These are phyloP conservation scores for Hemerocallis citrina DNA, from an alignment of 106 monocot species.

Conservation along the genomic window DNA sequence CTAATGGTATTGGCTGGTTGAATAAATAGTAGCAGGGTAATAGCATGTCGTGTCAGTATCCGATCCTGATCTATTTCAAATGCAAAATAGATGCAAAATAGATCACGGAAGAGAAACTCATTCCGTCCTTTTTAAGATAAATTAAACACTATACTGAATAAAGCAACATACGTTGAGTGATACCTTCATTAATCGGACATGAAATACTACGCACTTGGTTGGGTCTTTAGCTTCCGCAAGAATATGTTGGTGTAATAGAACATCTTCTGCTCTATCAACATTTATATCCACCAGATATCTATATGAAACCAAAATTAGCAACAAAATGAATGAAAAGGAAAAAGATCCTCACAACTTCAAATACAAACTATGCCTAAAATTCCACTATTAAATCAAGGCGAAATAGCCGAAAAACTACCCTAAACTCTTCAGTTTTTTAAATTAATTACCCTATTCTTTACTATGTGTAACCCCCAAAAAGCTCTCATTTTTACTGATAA, in stretches of 20 bases:
- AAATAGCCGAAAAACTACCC: too few species aligned
- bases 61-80: too few species aligned
- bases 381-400: too few species aligned
- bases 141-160: not conserved
- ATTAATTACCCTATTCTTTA: too few species aligned
- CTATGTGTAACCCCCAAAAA: too few species aligned
- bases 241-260: slow-evolving; percentile 21
- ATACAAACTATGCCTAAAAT: not conserved
- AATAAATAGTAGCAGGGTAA: too few species aligned
- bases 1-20: too few species aligned
- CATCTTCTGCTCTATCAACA: slow-evolving; percentile 32
- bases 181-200: slow-evolving; percentile 72
- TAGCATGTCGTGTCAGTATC: too few species aligned
- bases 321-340: not conserved
- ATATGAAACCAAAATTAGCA: slow-evolving; percentile 5
- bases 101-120: not conserved
- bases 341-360: slow-evolving; percentile 6
- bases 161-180: not conserved
- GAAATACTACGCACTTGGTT: slow-evolving; percentile 6
- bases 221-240: slow-evolving; percentile 12
- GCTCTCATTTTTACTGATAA: too few species aligned
- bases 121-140: not conserved
- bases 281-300: slow-evolving; percentile 44
- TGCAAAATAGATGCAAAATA: not conserved
- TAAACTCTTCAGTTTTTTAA: not conserved